Base-by-base conservation (phyloP, 306 rosid species). In the Dryas alaskensis region DNA sequence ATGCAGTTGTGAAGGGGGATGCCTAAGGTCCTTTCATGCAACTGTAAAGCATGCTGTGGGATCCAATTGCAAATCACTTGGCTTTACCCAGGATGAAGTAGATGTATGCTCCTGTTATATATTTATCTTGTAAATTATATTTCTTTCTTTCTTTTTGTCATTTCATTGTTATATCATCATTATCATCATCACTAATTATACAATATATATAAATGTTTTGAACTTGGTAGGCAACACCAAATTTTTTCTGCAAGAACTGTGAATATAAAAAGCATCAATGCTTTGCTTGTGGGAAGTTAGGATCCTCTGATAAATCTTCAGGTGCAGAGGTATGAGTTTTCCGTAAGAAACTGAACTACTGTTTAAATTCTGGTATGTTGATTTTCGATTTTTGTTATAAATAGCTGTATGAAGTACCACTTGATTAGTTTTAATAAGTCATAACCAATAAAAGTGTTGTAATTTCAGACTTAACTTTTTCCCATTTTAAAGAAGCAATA, bases 21-120 rank as follows among this genome's bases (percentile, higher is more conserved):
- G 95, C 84, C 60, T 89, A 78, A 86, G 94, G 82, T 87, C 92
- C 60, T 89, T 89, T 71, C 92, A 89, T 78, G 84, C 89, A 67
- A 80, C 85, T 54, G 16, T 22, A 60, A 82, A 78, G 69, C 76
- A 51, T 46, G 89, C 86, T 8, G 44, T 13, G 65, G 79, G 74
- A 44, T 57, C 70, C 17, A 10, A 12, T 3, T 89, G 90, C 44
- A 75, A 76, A 61, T 83, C 96, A 74, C 96, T 89, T 80, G 90
- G 90, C 48, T 89, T 75, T 72, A 65, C 78, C 31, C 67, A 3
- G 13, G 40, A 67, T 80, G 60, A 84, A 74, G 86, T 84, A 57
- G 65, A 80, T 8, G 90, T 86, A 82, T 45, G 81, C 57, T 31
- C 59, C 22, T 48, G n/a, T 16, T 44, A 70, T 17, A 22, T 13